Evolutionary conservation across 257 asterid genomes (phyloP).

Genomic region (Catharanthus roseus): DNA sequence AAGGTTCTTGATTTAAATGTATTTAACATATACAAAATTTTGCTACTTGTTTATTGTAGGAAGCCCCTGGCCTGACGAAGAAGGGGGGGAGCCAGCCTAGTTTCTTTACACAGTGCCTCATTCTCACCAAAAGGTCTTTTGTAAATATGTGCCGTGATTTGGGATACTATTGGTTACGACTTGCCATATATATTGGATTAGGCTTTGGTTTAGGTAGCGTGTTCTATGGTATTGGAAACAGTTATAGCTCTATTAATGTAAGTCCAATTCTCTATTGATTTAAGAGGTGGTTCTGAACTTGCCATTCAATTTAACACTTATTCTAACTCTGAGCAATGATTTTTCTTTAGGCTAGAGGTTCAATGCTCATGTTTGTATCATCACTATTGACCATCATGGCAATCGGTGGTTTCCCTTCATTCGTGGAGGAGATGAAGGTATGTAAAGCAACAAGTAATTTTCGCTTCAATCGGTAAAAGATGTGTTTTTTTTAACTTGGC

Average conservation of each 20-base stretch:
- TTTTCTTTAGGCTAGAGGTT: slow-evolving; percentile 27
- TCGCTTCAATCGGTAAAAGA: too few relatives aligned
- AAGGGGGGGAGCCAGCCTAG: slow-evolving; percentile 30
- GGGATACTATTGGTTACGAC: slow-evolving; percentile 65
- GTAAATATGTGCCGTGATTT: slow-evolving; percentile 54
- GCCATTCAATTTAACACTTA: neutral
- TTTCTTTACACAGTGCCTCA: slow-evolving; percentile 32
- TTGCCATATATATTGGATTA: slow-evolving; percentile 40
- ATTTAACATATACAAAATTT: neutral
- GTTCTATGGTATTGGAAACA: slow-evolving; percentile 35
- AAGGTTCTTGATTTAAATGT: too few relatives aligned
- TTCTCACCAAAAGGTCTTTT: slow-evolving; percentile 49
- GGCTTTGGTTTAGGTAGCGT: slow-evolving; percentile 51
- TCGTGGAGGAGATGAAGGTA: slow-evolving; percentile 57
- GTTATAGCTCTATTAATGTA: slow-evolving; percentile 23
- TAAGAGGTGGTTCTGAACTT: neutral
- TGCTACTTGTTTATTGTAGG: neutral
- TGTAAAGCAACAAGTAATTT: slow-evolving; percentile 1
- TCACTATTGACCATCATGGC: slow-evolving; percentile 49
- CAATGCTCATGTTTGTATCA: slow-evolving; percentile 29
- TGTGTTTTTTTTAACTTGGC: neutral
- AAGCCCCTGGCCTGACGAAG: slow-evolving; percentile 4
- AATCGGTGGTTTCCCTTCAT: slow-evolving; percentile 64
- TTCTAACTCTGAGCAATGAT: neutral
- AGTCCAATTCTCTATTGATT: neutral